phyloP scores from a whole-genome alignment of 768 basidiomycete genomes.

The Lactifluus hygrophoroides region DNA sequence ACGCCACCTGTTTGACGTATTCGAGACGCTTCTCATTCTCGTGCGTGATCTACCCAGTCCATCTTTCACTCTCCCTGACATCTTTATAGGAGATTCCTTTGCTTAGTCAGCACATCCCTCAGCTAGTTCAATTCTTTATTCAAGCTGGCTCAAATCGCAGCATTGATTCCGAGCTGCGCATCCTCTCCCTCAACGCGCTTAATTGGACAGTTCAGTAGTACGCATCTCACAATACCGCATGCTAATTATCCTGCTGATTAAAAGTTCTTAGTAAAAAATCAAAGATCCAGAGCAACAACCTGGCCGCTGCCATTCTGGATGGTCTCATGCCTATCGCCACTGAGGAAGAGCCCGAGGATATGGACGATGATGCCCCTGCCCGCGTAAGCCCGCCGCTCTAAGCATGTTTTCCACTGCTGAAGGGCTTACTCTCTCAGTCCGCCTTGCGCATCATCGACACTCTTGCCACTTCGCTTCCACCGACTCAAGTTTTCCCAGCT shows the following conservation, averaged over 20 bases:
- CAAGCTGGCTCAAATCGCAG: conserved; percentile 69
- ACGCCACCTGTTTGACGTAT: conserved; percentile 87
- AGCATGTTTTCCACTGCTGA: background rate
- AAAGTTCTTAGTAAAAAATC: conserved; percentile 73
- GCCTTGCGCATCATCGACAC: conserved; percentile 92
- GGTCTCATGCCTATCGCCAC: conserved; percentile 91
- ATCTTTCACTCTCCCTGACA: conserved; percentile 1
- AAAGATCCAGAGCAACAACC: conserved; percentile 78
- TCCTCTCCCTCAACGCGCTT: conserved; percentile 86
- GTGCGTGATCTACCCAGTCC: conserved; percentile 33
- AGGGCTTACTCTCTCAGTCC: conserved; percentile 40
- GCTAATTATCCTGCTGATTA: conserved; percentile 8
- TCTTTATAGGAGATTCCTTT: conserved; percentile 79
- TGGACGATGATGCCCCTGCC: conserved; percentile 88
- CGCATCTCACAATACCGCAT: conserved; percentile 23
- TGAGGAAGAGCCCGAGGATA: conserved; percentile 88
- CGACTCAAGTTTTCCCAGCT: conserved; percentile 91
- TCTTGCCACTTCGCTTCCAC: conserved; percentile 86
- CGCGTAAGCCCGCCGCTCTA: conserved; percentile 45
- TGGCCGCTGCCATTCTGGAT: conserved; percentile 80
- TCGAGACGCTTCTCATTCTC: conserved; percentile 92
- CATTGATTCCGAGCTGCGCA: conserved; percentile 72
- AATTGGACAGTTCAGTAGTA: conserved; percentile 97
- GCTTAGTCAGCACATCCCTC: conserved; percentile 78
- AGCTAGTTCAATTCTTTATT: conserved; percentile 84